These are phyloP conservation scores for Ochromonas danica DNA, from an alignment of 108 stramenopile species.

Conservation along the genomic window DNA sequence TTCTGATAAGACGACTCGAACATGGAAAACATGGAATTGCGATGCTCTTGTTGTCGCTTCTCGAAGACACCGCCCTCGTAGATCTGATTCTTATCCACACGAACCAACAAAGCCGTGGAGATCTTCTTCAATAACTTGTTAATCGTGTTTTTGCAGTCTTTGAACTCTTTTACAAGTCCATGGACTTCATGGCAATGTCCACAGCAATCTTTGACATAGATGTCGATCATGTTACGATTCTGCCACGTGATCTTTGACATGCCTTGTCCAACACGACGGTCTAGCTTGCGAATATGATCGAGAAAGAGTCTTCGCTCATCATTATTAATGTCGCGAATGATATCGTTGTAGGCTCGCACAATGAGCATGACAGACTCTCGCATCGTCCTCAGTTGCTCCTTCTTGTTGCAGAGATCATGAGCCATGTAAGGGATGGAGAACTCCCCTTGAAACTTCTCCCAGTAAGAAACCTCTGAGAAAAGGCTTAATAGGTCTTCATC, in stretches of 20 bases:
- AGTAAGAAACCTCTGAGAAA: slow-evolving; percentile 63
- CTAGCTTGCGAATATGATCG: slow-evolving; percentile 61
- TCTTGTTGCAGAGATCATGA: slow-evolving; percentile 62
- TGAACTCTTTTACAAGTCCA: slow-evolving; percentile 52
- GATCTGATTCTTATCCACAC: slow-evolving; percentile 59
- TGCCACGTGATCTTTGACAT: slow-evolving; percentile 59
- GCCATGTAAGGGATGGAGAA: slow-evolving; percentile 63
- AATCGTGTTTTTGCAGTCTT: slow-evolving; percentile 42
- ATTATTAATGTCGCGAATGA: slow-evolving; percentile 52
- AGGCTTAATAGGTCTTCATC: slow-evolving; percentile 59
- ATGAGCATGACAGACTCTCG: slow-evolving; percentile 65
- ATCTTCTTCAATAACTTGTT: slow-evolving; percentile 41
- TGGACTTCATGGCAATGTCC: slow-evolving; percentile 51
- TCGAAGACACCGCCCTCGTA: slow-evolving; percentile 61
- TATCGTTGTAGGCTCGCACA: slow-evolving; percentile 65
- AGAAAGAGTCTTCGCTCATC: slow-evolving; percentile 63
- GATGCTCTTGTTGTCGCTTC: slow-evolving; percentile 54
- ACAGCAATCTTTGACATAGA: slow-evolving; percentile 61
- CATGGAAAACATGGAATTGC: slow-evolving; percentile 9
- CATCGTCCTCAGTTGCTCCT: slow-evolving; percentile 54
- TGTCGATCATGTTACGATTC: slow-evolving; percentile 55
- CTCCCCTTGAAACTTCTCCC: slow-evolving; percentile 62
- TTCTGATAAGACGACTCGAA: slow-evolving; percentile 46
- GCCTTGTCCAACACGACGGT: slow-evolving; percentile 59
- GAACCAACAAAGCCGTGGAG: slow-evolving; percentile 44